A percentile compares a stretch with the other conserved stretches of the same genome.
These are phyloP conservation scores for Cystobasidium sp. DNA, from an alignment of 1,284 basidiomycete genomes.

Conservation along the genomic window DNA sequence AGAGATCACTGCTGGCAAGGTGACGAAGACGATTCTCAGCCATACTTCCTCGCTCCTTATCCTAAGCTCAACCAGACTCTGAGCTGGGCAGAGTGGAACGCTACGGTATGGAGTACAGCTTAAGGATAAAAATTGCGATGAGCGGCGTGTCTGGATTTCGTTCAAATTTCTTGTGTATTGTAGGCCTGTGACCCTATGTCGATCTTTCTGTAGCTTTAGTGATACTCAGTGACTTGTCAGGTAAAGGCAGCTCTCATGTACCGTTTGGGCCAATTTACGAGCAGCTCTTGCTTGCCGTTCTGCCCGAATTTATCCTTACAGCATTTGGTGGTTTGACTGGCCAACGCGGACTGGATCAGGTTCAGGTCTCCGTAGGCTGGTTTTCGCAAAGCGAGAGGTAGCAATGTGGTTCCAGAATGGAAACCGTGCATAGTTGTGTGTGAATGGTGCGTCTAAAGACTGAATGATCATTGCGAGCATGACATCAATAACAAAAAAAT, in stretches of 20 bases:
- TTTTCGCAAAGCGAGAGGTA: no score
- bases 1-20: constrained; percentile 14
- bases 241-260: no score
- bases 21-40: neutral
- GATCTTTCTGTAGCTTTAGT: neutral
- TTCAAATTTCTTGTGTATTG: neutral
- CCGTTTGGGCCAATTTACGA: no score
- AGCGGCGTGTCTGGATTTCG: no score
- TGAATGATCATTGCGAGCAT: constrained; percentile 24
- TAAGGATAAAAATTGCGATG: no score
- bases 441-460: constrained; percentile 23
- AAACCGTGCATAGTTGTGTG: no score
- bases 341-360: no score
- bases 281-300: no score
- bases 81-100: constrained; percentile 7
- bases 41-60: neutral
- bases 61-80: neutral
- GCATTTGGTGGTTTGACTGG: no score
- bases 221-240: neutral
- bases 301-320: no score
- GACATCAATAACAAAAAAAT: constrained; percentile 9
- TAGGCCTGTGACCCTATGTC: neutral
- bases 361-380: no score
- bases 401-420: no score
- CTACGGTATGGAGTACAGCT: neutral